Evolutionary conservation across 2,329 filamentous ascomycete species (phyloP).

Genomic region (Teratosphaeria pseudoeucalypti): DNA sequence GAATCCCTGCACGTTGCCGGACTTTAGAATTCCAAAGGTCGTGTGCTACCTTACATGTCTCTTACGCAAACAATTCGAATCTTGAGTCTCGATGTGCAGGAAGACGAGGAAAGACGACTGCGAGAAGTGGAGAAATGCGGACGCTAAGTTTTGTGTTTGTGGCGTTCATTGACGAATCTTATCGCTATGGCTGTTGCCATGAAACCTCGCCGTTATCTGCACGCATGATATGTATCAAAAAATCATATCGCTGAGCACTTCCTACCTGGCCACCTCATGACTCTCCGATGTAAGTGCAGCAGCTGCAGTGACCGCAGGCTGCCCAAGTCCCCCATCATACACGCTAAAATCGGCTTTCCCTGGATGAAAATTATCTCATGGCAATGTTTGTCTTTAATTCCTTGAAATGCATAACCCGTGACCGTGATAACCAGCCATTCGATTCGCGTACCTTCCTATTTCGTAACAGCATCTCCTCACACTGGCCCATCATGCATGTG

Average conservation of each 20-base stretch:
- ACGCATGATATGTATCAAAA: no score
- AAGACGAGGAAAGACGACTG: background rate
- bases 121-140: background rate
- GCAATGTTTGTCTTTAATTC: background rate
- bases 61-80: background rate
- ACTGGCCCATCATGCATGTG: conserved; percentile 13
- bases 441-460: background rate
- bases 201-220: background rate
- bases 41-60: no score
- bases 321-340: background rate
- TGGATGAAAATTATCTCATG: background rate
- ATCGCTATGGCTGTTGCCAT: background rate
- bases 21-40: background rate
- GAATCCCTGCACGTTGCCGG: background rate
- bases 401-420: background rate
- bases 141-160: background rate
- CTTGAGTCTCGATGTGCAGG: background rate
- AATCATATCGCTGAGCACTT: no score
- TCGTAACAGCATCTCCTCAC: background rate
- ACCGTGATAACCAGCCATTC: background rate
- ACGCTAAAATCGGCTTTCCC: background rate
- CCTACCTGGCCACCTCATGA: no score
- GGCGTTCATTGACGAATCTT: background rate
- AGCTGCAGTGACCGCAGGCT: background rate
- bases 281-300: no score